Evolutionary conservation across 495 filamentous ascomycete genomes (phyloP), one percentile per base, ranked within the genome.

Genomic region (Talaromyces thailandensis): DNA sequence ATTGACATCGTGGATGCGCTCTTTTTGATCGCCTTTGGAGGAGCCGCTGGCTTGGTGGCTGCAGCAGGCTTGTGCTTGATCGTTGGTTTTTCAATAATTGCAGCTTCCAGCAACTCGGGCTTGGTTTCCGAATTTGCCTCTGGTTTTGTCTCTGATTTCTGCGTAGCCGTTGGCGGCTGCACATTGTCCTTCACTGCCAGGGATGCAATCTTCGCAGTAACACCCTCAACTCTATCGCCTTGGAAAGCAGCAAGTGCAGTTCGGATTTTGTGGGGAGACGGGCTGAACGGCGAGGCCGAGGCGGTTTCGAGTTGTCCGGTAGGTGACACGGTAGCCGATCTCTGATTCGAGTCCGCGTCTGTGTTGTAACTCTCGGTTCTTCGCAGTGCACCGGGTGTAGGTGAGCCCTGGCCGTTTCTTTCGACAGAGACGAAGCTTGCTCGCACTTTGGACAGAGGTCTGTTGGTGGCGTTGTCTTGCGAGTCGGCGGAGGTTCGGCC

Each of bases 391-490:
- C 61, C 61, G 23, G 53, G 51, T 7, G 53, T 62, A 40, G 61
- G 50, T 24, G 53, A 56, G 23, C 61, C 52, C 31, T 62, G 73
- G 29, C 72, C 62, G 5, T 68, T 71, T 31, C 74, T 73, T 63
- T 93, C 90, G 16, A 96, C 86, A 2, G 88, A 83, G 51, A 96
- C 84, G 71, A 96, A 96, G 68, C 83, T 92, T 32, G 91, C 91
- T 61, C 90, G 84, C 53, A 96, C 85, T 73, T 88, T 93, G 59
- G 87, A 88, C 18, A 91, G 79, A 25, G 84, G 89, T 63, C 88
- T 80, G 18, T 80, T 79, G 50, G 69, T 72, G 16, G 72, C 73
- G 53, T 73, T 72, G 56, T 72, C 71, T 57, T 77, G 76, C 61
- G 78, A 73, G 62, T 73, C 76, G 59, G 80, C 85, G 61, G 89